Percentiles rank a stretch among this genome's conserved stretches.
phyloP scores from a whole-genome alignment of 2,329 filamentous ascomycete species.

The Rhinocladiella mackenziei region DNA sequence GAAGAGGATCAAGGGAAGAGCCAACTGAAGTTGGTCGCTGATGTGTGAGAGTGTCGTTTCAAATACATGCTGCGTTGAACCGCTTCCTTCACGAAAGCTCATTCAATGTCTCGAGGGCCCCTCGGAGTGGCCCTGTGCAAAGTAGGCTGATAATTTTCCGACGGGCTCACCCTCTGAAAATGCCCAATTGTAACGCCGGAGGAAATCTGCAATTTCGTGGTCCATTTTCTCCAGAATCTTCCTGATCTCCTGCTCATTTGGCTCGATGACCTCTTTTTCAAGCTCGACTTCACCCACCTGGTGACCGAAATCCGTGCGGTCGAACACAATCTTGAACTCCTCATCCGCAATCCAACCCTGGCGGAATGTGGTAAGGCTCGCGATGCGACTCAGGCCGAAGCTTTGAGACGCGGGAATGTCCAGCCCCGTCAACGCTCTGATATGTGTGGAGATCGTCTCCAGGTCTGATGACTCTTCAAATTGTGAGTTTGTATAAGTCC shows the following conservation, averaged over 20 bases:
- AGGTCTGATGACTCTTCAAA: background rate
- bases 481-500: background rate
- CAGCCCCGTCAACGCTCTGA: background rate
- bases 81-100: no score
- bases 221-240: background rate
- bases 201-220: background rate
- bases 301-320: constrained; percentile 3
- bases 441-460: background rate
- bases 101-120: background rate
- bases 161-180: background rate
- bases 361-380: background rate
- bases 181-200: constrained; percentile 1
- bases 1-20: no score
- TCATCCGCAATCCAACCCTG: background rate
- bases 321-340: constrained; percentile 4
- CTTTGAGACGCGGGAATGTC: background rate
- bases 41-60: no score
- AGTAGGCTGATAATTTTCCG: constrained; percentile 4
- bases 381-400: background rate
- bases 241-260: background rate
- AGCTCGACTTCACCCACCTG: constrained; percentile 4
- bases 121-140: background rate
- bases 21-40: no score
- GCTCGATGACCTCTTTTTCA: background rate
- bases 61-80: no score